Evolutionary conservation across 1,284 basidiomycete genomes (phyloP).

Genomic region (Leccinum olivaceoglutinosum): DNA sequence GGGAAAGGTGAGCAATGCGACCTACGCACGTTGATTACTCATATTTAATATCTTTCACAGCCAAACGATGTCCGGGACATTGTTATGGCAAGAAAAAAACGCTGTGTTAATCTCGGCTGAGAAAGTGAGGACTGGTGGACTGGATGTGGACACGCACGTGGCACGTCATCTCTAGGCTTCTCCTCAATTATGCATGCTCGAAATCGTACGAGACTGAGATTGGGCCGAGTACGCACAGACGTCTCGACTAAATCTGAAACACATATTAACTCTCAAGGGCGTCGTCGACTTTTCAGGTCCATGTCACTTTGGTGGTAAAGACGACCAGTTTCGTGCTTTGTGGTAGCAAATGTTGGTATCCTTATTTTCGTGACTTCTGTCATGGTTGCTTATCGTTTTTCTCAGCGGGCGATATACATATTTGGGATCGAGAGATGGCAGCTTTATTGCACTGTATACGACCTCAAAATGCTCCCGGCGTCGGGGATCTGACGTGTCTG

Average conservation of each 20-base stretch:
- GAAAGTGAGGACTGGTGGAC: constrained; percentile 39
- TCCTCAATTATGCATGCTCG: constrained; percentile 77
- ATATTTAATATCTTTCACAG: constrained; percentile 32
- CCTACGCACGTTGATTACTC: constrained; percentile 1
- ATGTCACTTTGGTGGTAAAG: constrained; percentile 74
- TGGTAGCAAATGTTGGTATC: constrained; percentile 58
- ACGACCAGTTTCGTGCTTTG: constrained; percentile 71
- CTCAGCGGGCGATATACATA: constrained; percentile 73
- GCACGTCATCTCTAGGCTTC: constrained; percentile 44
- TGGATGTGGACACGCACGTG: not conserved
- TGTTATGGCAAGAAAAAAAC: constrained; percentile 55
- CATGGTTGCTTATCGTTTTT: constrained; percentile 6
- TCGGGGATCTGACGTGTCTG: constrained; percentile 64
- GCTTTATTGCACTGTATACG: constrained; percentile 61
- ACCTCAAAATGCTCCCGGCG: constrained; percentile 36
- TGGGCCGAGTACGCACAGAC: constrained; percentile 32
- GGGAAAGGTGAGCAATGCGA: constrained; percentile 15
- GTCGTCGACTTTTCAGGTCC: constrained; percentile 71
- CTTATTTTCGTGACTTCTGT: constrained; percentile 43
- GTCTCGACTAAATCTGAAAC: constrained; percentile 49
- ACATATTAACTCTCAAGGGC: constrained; percentile 67
- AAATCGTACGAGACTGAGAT: constrained; percentile 51
- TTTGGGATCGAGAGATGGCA: constrained; percentile 79
- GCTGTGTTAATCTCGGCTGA: constrained; percentile 55
- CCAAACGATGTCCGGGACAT: constrained; percentile 72